These are phyloP conservation scores for Marvania coccoides DNA, from an alignment of 139 green algal species.

Conservation along the genomic window DNA sequence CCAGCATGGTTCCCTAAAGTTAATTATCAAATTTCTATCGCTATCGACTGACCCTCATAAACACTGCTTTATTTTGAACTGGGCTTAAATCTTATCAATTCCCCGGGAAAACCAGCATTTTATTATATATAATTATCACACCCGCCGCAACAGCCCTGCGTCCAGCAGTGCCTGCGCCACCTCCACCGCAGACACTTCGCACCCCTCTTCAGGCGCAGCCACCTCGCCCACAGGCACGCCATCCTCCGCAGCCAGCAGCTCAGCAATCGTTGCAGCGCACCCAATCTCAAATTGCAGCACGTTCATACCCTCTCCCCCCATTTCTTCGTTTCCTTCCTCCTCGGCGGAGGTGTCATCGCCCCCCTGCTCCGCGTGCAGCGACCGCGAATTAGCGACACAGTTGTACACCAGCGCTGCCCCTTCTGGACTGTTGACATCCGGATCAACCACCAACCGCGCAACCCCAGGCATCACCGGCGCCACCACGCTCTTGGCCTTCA, in stretches of 20 bases:
- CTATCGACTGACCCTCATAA: too few relatives aligned
- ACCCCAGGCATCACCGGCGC: constrained; percentile 3
- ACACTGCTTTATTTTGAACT: too few relatives aligned
- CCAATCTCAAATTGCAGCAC: constrained; percentile 15
- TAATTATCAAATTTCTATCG: too few relatives aligned
- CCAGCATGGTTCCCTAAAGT: too few relatives aligned
- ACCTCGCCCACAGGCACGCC: constrained; percentile 5
- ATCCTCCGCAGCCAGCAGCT: background rate
- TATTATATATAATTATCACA: too few relatives aligned
- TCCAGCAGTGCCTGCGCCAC: background rate
- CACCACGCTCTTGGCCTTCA: background rate
- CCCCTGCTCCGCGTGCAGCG: constrained; percentile 9
- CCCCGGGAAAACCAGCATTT: too few relatives aligned
- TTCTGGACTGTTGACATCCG: background rate
- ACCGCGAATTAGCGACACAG: constrained; percentile 24
- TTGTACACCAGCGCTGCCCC: constrained; percentile 29
- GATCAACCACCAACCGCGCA: constrained; percentile 24
- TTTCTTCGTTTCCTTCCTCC: too few relatives aligned
- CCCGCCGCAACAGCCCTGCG: background rate
- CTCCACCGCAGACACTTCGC: background rate
- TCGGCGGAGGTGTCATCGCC: background rate
- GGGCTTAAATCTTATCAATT: too few relatives aligned
- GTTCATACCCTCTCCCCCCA: background rate
- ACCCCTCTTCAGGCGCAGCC: constrained; percentile 1
- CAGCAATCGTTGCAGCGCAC: constrained; percentile 3